Evolutionary conservation across 176 grass and related monocot species (phyloP).

Genomic region (Eragrostis curvula): DNA sequence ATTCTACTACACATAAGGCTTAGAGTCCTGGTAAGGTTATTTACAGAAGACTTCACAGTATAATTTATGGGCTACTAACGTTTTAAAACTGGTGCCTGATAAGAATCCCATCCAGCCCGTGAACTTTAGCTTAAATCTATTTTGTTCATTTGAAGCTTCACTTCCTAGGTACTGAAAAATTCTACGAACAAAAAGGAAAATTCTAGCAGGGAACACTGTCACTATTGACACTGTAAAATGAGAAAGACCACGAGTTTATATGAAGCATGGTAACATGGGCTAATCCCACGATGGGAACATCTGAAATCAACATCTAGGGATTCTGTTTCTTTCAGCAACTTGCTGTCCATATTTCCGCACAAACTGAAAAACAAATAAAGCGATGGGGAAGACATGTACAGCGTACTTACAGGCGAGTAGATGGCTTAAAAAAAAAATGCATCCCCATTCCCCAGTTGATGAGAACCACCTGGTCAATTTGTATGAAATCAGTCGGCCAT

Average conservation of each 20-base stretch:
- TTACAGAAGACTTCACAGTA: not conserved
- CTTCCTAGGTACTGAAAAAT: not conserved
- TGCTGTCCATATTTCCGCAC: not conserved
- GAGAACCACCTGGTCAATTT: not conserved
- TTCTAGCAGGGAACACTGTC: not conserved
- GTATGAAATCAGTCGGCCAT: not conserved
- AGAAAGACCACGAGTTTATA: not conserved
- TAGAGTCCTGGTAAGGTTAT: not conserved
- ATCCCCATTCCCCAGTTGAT: not conserved
- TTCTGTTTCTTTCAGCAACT: not conserved
- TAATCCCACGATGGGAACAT: not conserved
- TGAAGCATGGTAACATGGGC: not conserved
- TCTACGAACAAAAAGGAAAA: not conserved
- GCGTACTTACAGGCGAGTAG: conserved; percentile 8
- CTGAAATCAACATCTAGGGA: not conserved
- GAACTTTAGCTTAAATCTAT: not conserved
- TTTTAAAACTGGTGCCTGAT: not conserved
- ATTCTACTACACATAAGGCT: not conserved
- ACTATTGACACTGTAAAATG: not conserved
- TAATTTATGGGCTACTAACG: not conserved
- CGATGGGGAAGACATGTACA: not conserved
- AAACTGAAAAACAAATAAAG: not conserved
- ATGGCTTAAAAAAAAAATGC: conserved; percentile 12
- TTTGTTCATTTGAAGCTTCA: not conserved
- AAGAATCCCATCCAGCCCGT: not conserved